Base-by-base conservation (phyloP, 1,284 basidiomycete genomes). In the Meira miltonrushii region DNA sequence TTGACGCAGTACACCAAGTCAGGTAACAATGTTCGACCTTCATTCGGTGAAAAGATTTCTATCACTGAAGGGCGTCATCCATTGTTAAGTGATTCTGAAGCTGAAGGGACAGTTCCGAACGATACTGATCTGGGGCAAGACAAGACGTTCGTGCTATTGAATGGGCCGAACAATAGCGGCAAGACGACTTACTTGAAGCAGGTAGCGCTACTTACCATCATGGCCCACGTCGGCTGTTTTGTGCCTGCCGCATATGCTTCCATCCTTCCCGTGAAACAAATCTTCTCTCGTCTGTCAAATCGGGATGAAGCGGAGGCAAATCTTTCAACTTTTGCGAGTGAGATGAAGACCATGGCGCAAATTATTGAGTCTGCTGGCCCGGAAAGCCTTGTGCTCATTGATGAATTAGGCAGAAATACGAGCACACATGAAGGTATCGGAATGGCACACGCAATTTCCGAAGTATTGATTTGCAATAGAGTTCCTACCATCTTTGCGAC, bases 131-230 rank as follows among this genome's bases (percentile, higher is more conserved):
- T 48, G 13, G 50, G 53, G 4, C 55, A 57, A 9, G 54, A 64
- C 0, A 88, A 87, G 4, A 84, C 83, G 1, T 82, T 92, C 33
- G 64, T 62, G 1, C 58, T 75, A 12, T 69, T 76, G 64, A 71
- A 59, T 15, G 68, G 56, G 11, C 48, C 67, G 86, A 87, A 76
- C 54, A 66, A 68, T 58, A 54, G 68, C 83, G 90, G 91, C 0
- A 97, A 97, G 79, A 94, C 89, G 74, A 96, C 92, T 0, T 93
- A 92, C 71, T 81, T 97, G 10, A 84, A 87, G 17, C 92, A 95
- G 75, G 84, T 92, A 33, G 93, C 88, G 0, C 81, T 96, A 1
- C 80, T 96, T 48, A 83, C 85, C 0, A 82, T 94, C 17, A 88
- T 94, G 84, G 90, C 90, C 0, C 87, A 90, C 13, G 58, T 70